Evolutionary conservation across 1,284 basidiomycete genomes (phyloP).

Genomic region (Ganoderma sp.): DNA sequence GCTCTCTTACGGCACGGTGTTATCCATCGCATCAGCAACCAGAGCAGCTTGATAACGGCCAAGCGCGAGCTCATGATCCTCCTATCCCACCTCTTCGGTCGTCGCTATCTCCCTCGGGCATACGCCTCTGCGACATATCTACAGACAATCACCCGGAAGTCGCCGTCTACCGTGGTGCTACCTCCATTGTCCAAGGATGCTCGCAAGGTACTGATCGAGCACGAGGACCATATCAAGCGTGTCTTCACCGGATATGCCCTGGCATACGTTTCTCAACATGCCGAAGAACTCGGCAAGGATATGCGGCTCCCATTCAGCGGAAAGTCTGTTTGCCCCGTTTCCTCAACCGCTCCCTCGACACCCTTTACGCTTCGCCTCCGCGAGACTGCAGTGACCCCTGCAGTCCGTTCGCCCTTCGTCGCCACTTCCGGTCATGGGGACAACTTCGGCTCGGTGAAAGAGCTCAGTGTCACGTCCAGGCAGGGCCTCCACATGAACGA

Average conservation of each 20-base stretch:
- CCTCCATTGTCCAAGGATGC: conserved; percentile 53
- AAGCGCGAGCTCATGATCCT: conserved; percentile 58
- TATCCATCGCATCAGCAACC: conserved; percentile 60
- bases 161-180: conserved; percentile 62
- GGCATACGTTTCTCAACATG: conserved; percentile 51
- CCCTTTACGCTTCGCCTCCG: conserved; percentile 46
- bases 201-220: conserved; percentile 48
- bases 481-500: conserved; percentile 60
- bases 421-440: conserved; percentile 70
- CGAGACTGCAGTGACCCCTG: conserved; percentile 44
- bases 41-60: conserved; percentile 46
- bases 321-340: conserved; percentile 25
- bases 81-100: conserved; percentile 65
- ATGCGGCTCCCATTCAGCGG: conserved; percentile 54
- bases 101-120: conserved; percentile 55
- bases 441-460: conserved; percentile 52
- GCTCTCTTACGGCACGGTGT: conserved; percentile 61
- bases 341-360: conserved; percentile 17
- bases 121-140: conserved; percentile 47
- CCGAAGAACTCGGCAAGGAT: conserved; percentile 47
- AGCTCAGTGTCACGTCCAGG: conserved; percentile 58
- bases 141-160: conserved; percentile 48
- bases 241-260: conserved; percentile 62
- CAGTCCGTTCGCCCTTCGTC: conserved; percentile 61
- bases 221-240: conserved; percentile 56